phyloP scores from a whole-genome alignment of 169 alveolate genomes.

The Cryptosporidium sp. region DNA sequence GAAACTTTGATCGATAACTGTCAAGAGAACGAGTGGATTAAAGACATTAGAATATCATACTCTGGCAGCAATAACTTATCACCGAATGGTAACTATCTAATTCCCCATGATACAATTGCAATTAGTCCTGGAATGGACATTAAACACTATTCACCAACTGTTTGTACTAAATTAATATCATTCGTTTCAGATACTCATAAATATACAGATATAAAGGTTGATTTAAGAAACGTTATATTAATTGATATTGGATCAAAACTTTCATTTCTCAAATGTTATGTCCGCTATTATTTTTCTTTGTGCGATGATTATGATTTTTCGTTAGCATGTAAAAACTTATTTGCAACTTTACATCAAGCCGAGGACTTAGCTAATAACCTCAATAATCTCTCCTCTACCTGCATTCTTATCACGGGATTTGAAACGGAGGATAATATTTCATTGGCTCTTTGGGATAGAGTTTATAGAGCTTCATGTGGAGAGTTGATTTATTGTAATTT shows the following conservation, averaged over 20 bases:
- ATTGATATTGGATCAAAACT: constrained; percentile 59
- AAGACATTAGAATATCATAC: constrained; percentile 76
- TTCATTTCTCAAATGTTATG: constrained; percentile 75
- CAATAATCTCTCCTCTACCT: constrained; percentile 52
- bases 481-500: constrained; percentile 62
- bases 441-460: constrained; percentile 87
- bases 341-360: constrained; percentile 86
- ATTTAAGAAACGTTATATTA: constrained; percentile 19
- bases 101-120: not conserved
- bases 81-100: not conserved
- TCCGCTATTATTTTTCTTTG: constrained; percentile 66
- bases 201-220: not conserved
- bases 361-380: constrained; percentile 81
- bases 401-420: constrained; percentile 78
- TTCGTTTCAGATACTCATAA: constrained; percentile 29
- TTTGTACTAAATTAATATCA: constrained; percentile 14
- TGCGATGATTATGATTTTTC: constrained; percentile 80
- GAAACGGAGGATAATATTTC: constrained; percentile 80
- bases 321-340: constrained; percentile 85
- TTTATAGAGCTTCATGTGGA: constrained; percentile 89
- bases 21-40: constrained; percentile 79
- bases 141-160: constrained; percentile 65
- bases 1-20: constrained; percentile 78
- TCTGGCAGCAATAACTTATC: constrained; percentile 61
- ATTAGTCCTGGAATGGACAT: constrained; percentile 71